Evolutionary conservation across 2,329 filamentous ascomycete genomes (phyloP).

Genomic region (Sarocladium brachiariae): DNA sequence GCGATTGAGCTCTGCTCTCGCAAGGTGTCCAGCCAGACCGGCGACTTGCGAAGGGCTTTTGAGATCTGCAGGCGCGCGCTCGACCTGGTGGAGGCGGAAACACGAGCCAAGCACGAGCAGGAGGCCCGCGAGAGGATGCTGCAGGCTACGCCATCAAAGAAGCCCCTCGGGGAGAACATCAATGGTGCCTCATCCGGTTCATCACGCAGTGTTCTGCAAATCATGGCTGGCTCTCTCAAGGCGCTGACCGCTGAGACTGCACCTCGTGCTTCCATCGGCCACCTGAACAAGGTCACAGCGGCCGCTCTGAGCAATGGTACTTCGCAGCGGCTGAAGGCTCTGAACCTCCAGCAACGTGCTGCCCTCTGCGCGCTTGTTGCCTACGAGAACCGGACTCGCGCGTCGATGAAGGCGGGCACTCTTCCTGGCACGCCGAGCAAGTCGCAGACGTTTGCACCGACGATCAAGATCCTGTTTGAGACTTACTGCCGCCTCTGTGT

Average conservation of each 20-base stretch:
- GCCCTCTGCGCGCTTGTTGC: conserved; percentile 83
- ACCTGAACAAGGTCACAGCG: conserved; percentile 86
- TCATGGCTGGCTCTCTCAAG: conserved; percentile 48
- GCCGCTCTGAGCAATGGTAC: conserved; percentile 87
- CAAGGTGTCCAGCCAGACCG: conserved; percentile 90
- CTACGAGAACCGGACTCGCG: conserved; percentile 68
- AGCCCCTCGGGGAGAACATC: conserved; percentile 71
- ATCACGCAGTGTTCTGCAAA: conserved; percentile 37
- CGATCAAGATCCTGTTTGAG: conserved; percentile 75
- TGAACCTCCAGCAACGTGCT: conserved; percentile 96
- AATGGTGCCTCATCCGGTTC: conserved; percentile 48
- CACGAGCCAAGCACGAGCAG: conserved; percentile 64
- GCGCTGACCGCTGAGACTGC: conserved; percentile 68
- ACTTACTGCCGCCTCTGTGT: conserved; percentile 79
- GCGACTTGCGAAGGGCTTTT: conserved; percentile 90
- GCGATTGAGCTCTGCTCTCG: conserved; percentile 91
- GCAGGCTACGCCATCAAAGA: conserved; percentile 63
- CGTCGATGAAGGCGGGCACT: conserved; percentile 34
- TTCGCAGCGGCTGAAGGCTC: conserved; percentile 70
- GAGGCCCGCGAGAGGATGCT: conserved; percentile 49
- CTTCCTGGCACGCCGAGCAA: conserved; percentile 53
- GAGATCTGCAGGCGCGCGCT: conserved; percentile 87
- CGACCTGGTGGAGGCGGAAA: conserved; percentile 83
- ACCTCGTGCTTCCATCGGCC: conserved; percentile 80
- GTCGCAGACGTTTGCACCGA: conserved; percentile 58